Evolutionary conservation across 2,329 filamentous ascomycete genomes (phyloP).

Genomic region (Sporothrix curviconia): DNA sequence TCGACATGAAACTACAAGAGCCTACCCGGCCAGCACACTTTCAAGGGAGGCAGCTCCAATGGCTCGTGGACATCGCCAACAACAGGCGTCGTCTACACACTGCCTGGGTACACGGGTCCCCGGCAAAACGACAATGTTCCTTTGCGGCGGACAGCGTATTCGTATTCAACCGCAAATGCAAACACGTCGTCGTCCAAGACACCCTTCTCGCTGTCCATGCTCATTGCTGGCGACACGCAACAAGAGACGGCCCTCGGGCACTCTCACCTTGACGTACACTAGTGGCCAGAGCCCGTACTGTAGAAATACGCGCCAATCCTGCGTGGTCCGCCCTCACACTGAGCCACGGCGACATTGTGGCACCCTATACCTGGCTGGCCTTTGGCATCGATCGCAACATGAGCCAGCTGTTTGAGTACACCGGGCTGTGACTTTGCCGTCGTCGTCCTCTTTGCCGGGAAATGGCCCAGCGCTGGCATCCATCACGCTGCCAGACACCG

Average conservation of each 20-base stretch:
- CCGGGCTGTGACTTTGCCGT: slow-evolving; percentile 32
- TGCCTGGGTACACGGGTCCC: slow-evolving; percentile 35
- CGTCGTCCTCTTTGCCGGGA: too few relatives aligned
- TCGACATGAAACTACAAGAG: slow-evolving; percentile 36
- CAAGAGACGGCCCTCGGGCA: slow-evolving; percentile 33
- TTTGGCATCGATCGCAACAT: slow-evolving; percentile 37
- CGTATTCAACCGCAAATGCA: too few relatives aligned
- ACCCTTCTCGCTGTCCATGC: slow-evolving; percentile 13
- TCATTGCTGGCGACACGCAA: slow-evolving; percentile 30
- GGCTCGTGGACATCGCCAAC: slow-evolving; percentile 18
- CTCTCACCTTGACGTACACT: slow-evolving; percentile 32
- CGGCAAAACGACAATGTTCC: slow-evolving; percentile 34
- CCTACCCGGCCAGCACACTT: slow-evolving; percentile 29
- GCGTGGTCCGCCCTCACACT: slow-evolving; percentile 12
- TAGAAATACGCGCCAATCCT: neutral
- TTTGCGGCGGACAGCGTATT: slow-evolving; percentile 35
- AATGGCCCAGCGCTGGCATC: too few relatives aligned
- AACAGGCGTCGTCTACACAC: slow-evolving; percentile 35
- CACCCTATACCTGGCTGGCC: slow-evolving; percentile 35
- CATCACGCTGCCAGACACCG: slow-evolving; percentile 32
- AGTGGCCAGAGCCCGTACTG: slow-evolving; percentile 30
- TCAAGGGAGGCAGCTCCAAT: neutral
- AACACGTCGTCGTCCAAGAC: neutral
- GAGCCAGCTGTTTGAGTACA: slow-evolving; percentile 40
- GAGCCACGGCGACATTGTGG: slow-evolving; percentile 39